A percentile compares a stretch with the other conserved stretches of the same genome.
Evolutionary conservation across 2,329 filamentous ascomycete genomes (phyloP).

Genomic region (Zymoseptoria pseudotritici): DNA sequence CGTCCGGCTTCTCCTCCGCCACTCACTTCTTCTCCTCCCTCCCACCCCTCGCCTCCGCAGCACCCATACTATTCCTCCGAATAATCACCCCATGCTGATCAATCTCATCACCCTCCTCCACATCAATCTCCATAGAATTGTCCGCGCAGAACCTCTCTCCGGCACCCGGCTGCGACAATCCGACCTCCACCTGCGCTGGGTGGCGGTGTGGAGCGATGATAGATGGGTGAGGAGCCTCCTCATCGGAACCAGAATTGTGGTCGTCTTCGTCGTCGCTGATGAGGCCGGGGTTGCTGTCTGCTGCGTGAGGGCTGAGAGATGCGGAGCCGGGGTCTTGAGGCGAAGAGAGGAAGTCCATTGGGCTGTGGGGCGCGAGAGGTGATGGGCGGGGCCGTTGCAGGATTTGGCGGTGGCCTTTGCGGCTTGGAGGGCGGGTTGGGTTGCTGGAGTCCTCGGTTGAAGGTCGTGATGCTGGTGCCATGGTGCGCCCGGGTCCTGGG

Average conservation of each 20-base stretch:
- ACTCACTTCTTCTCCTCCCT: conserved; percentile 12
- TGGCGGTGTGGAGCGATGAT: conserved; percentile 19
- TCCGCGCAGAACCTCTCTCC: conserved; percentile 23
- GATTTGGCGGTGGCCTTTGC: conserved; percentile 12
- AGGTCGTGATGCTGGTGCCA: not conserved
- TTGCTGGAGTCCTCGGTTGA: not conserved
- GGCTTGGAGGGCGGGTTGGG: conserved; percentile 9
- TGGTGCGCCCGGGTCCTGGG: conserved; percentile 11
- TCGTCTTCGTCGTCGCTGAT: conserved; percentile 46
- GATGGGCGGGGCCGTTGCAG: conserved; percentile 26
- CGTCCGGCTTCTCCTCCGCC: not conserved
- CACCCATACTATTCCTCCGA: conserved; percentile 26
- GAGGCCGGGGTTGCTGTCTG: conserved; percentile 43
- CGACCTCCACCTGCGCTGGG: conserved; percentile 1
- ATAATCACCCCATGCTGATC: conserved; percentile 30
- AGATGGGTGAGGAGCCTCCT: conserved; percentile 22
- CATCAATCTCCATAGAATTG: conserved; percentile 27
- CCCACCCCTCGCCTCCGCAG: conserved; percentile 11
- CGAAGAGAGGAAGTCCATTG: conserved; percentile 21
- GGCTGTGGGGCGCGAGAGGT: conserved; percentile 21
- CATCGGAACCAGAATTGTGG: conserved; percentile 26
- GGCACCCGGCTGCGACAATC: conserved; percentile 4
- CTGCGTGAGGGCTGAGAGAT: conserved; percentile 40
- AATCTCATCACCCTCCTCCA: conserved; percentile 30
- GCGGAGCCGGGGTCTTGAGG: conserved; percentile 19